phyloP scores from a whole-genome alignment of 345 rosid species.

The Cardiospermum halicacabum region DNA sequence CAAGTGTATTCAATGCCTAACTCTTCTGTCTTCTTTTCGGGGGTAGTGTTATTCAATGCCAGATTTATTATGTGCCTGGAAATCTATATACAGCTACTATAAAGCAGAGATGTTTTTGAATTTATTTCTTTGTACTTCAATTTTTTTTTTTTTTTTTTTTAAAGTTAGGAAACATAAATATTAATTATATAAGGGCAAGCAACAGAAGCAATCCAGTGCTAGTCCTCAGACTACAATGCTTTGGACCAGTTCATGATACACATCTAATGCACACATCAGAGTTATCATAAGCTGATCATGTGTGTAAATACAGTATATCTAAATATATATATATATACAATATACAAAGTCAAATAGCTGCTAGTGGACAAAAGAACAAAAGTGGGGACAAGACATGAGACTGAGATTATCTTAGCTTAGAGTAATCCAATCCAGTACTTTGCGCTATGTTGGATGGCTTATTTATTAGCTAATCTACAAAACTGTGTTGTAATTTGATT shows the following conservation, averaged over 20 bases:
- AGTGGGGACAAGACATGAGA: slow-evolving; percentile 14
- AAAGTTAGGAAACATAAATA: neutral
- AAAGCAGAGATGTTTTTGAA: neutral
- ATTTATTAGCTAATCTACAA: neutral
- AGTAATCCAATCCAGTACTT: neutral
- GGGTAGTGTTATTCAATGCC: slow-evolving; percentile 10
- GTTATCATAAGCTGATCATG: too few relatives aligned
- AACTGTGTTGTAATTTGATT: neutral
- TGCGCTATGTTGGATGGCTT: neutral
- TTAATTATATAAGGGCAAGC: neutral
- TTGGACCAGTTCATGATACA: too few relatives aligned
- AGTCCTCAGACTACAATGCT: too few relatives aligned
- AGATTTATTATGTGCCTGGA: slow-evolving; percentile 10
- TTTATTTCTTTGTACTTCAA: too few relatives aligned
- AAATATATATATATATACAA: neutral
- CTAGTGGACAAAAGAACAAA: slow-evolving; percentile 16
- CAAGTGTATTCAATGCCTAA: slow-evolving; percentile 6
- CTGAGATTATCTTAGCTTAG: slow-evolving; percentile 2
- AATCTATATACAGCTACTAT: slow-evolving; percentile 5
- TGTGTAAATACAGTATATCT: too few relatives aligned
- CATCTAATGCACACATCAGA: too few relatives aligned
- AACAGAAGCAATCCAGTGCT: too few relatives aligned
- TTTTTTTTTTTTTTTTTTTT: too few relatives aligned
- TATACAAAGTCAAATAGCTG: slow-evolving; percentile 20
- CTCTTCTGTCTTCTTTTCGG: neutral